These are phyloP conservation scores for Moricandia arvensis DNA, from an alignment of 345 rosid genomes.

Conservation along the genomic window DNA sequence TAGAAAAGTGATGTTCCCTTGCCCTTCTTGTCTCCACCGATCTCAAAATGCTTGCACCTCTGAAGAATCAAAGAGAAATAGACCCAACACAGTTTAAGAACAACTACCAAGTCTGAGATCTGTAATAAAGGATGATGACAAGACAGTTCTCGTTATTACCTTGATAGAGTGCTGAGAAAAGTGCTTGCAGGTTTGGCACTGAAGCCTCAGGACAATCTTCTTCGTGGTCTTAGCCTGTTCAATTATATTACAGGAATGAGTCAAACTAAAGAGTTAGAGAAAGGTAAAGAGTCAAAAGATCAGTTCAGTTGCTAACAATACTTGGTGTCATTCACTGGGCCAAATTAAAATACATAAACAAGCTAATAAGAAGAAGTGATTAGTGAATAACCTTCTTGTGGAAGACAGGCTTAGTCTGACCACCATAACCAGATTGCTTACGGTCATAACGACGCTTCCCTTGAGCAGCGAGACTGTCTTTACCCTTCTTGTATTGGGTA, in stretches of 20 bases:
- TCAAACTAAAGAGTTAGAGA: neutral
- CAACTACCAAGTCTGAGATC: neutral
- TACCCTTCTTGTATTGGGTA: conserved; percentile 81
- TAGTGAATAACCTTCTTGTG: conserved; percentile 62
- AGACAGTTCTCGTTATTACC: conserved; percentile 30
- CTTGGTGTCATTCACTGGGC: neutral
- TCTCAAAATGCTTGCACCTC: conserved; percentile 49
- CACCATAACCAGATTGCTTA: conserved; percentile 86
- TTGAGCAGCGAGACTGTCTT: conserved; percentile 77
- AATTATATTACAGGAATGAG: neutral
- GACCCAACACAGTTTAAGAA: neutral
- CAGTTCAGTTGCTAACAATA: neutral
- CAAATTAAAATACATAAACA: neutral
- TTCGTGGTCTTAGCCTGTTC: conserved; percentile 74
- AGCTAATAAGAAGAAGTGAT: neutral
- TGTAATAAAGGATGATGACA: neutral
- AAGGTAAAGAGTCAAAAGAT: neutral
- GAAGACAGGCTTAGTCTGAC: conserved; percentile 83
- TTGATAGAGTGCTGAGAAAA: conserved; percentile 70
- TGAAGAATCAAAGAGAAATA: conserved; percentile 18
- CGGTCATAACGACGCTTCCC: conserved; percentile 84
- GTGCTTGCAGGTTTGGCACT: conserved; percentile 80
- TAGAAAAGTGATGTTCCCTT: conserved; percentile 69
- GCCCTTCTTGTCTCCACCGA: conserved; percentile 61
- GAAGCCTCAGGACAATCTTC: conserved; percentile 84